Percentiles rank a stretch among this genome's conserved stretches.
These are phyloP conservation scores for Colletotrichum liriopes DNA, from an alignment of 2,329 filamentous ascomycete species.

Conservation along the genomic window DNA sequence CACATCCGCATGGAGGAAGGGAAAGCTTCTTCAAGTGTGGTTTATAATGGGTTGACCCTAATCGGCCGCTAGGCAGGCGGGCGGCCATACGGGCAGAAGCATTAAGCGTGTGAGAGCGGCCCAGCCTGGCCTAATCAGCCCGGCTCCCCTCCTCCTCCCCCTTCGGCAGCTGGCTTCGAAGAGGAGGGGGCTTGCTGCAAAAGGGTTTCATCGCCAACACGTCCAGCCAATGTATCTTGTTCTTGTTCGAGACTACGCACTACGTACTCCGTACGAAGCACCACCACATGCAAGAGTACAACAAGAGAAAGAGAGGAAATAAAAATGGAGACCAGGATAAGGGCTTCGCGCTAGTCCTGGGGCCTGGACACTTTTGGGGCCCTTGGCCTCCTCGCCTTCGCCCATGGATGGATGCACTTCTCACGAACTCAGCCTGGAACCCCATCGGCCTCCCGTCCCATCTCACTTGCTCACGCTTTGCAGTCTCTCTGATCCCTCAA, in stretches of 20 bases:
- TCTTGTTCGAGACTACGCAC: not conserved
- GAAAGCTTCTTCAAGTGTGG: not conserved
- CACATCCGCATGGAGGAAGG: conserved; percentile 13
- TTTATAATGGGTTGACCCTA: not conserved
- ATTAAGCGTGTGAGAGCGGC: not conserved
- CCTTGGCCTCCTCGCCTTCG: conserved; percentile 13
- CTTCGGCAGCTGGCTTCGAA: conserved; percentile 3
- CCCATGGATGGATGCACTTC: conserved; percentile 3
- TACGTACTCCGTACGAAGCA: not conserved
- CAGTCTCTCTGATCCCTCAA: not conserved
- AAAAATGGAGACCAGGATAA: conserved; percentile 22
- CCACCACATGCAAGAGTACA: conserved; percentile 8
- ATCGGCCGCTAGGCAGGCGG: not conserved
- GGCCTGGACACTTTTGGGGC: not conserved
- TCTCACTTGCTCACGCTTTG: not conserved
- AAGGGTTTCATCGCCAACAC: not conserved
- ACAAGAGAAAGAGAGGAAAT: not conserved
- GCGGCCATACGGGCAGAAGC: not conserved
- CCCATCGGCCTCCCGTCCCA: not conserved
- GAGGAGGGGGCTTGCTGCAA: not conserved
- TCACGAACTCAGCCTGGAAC: conserved; percentile 2
- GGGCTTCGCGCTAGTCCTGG: conserved; percentile 2
- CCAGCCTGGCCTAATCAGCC: not conserved
- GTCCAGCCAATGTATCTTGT: not conserved
- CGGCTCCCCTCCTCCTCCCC: not conserved